phyloP scores from a whole-genome alignment of 257 asterid genomes.

The Ballota nigra region DNA sequence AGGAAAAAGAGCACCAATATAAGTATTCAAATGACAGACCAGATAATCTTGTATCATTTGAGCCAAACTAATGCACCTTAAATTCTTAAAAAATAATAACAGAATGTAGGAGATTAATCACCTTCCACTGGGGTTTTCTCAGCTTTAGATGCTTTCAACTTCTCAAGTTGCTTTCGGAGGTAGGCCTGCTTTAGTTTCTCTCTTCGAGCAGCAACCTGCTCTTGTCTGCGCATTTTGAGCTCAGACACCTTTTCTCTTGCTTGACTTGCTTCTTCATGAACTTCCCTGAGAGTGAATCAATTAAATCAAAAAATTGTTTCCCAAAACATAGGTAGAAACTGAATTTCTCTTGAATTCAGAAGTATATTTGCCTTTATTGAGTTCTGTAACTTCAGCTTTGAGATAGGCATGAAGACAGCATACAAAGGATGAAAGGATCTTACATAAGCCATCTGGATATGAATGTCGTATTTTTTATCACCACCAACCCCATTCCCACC shows the following conservation, averaged over 20 bases:
- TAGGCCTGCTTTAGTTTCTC: slow-evolving; percentile 93
- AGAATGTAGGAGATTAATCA: slow-evolving; percentile 18
- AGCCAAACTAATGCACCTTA: background rate
- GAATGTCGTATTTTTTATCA: background rate
- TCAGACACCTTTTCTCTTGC: slow-evolving; percentile 91
- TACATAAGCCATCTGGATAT: background rate
- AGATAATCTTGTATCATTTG: background rate
- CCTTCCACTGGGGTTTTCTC: slow-evolving; percentile 45
- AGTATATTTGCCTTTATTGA: background rate
- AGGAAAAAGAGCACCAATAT: background rate
- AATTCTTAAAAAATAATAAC: background rate
- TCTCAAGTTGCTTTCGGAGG: slow-evolving; percentile 81
- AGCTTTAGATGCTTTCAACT: slow-evolving; percentile 71
- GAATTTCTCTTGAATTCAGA: background rate
- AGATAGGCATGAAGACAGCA: background rate
- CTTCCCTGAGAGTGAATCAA: slow-evolving; percentile 63
- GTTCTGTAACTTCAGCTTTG: slow-evolving; percentile 11
- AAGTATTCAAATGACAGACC: background rate
- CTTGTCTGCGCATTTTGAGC: slow-evolving; percentile 79
- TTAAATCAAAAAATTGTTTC: background rate
- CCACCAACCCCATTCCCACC: background rate
- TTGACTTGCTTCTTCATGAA: slow-evolving; percentile 88
- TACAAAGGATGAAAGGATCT: slow-evolving; percentile 5
- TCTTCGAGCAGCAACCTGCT: slow-evolving; percentile 73
- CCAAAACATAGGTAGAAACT: background rate